Base-by-base conservation (phyloP, 2,329 filamentous ascomycete species). In the Cytospora piceicola region DNA sequence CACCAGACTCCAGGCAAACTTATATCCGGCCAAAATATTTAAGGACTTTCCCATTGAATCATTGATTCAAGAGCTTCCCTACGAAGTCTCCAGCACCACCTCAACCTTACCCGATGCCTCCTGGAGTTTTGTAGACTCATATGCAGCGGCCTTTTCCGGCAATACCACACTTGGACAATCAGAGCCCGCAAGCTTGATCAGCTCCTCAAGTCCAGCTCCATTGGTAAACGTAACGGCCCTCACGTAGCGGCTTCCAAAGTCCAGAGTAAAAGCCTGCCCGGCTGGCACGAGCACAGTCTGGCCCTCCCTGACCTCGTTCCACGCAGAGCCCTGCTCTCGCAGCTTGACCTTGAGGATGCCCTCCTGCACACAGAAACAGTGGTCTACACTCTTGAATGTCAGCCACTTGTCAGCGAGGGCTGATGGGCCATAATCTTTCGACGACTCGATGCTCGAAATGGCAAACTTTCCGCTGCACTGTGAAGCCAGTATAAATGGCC, bases 401-500 rank as follows among this genome's bases (percentile, higher is more conserved):
- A 85, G 64, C 64, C 72, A 77, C 29, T 73, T 71, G 9, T 22
- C 58, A 0, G 70, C 71, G 3, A 82, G 75, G 0, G 78, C 65
- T 6, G 77, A 76, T 12, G 69, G 65, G 0, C 70, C 70, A 64
- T 82, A 81, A 0, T 74, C 67, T 61, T 72, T 75, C 1, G 76
- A 81, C 0, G 75, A 76, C 69, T 86, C 83, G 36, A 87, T 79
- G 61, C 80, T 82, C 1, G 80, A 82, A 64, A 87, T 85, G 12
- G 82, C 77, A 63, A 85, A 87, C 56, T 78, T 80, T 0, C 80
- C 81, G 30, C 74, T 73, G 32, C 78, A 81, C 70, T 87, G 81
- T 27, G 73, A 71, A 3, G 80, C 80, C 4, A 78, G 81, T 58
- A 82, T 79, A 34, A 87, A 79, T 0, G 84, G 83, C 29, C 82